A percentile compares a stretch with the other conserved stretches of the same genome.
These are phyloP conservation scores for Choanephora cucurbitarum DNA, from an alignment of 371 early-diverging fungal species.

Conservation along the genomic window DNA sequence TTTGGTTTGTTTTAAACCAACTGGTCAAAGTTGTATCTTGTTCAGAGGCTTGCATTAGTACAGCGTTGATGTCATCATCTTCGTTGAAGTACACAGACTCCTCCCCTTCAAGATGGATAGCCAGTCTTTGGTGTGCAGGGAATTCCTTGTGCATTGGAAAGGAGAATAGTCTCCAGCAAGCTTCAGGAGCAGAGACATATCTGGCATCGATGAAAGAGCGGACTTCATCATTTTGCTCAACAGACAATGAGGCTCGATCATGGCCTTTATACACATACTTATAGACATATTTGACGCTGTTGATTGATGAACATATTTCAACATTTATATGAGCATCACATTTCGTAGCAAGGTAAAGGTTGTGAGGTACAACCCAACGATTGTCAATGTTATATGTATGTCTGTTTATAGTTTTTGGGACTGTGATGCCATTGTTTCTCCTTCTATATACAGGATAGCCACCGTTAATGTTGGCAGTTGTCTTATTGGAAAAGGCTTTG, in stretches of 20 bases:
- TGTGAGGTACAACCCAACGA: slow-evolving; percentile 28
- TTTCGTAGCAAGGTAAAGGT: slow-evolving; percentile 24
- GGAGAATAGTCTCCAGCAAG: slow-evolving; percentile 25
- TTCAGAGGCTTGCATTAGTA: background rate
- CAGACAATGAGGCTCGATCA: slow-evolving; percentile 7
- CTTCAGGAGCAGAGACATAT: slow-evolving; percentile 32
- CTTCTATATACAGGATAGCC: slow-evolving; percentile 4
- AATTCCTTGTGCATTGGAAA: slow-evolving; percentile 18
- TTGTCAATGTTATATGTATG: slow-evolving; percentile 18
- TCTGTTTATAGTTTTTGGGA: no score
- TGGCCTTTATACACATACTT: slow-evolving; percentile 39
- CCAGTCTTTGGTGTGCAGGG: slow-evolving; percentile 6
- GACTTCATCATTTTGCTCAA: no score
- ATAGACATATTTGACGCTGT: slow-evolving; percentile 18
- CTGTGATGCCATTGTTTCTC: background rate
- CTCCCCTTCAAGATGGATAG: no score
- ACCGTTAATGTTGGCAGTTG: slow-evolving; percentile 6
- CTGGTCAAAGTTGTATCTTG: background rate
- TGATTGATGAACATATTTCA: slow-evolving; percentile 27
- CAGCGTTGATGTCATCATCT: background rate
- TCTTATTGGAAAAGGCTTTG: slow-evolving; percentile 14
- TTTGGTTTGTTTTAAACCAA: background rate
- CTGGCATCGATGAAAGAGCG: slow-evolving; percentile 5
- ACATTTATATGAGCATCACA: slow-evolving; percentile 43
- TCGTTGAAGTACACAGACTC: no score